Base-by-base conservation (phyloP, 768 basidiomycete species). In the Hypholoma fasciculare region DNA sequence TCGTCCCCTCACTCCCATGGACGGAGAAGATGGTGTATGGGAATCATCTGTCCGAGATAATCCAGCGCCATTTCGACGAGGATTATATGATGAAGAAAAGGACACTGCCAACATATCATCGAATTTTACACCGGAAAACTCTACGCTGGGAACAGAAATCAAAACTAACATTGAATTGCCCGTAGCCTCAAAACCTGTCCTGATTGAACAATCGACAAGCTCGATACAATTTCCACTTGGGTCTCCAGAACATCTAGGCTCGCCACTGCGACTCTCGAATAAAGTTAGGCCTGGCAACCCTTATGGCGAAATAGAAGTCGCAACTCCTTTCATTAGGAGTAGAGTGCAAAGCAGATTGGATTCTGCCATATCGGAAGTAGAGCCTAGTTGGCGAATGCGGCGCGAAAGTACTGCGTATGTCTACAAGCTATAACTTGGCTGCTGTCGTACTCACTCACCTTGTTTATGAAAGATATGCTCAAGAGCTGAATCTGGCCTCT, bases 391-490 rank as follows among this genome's bases (percentile, higher is more conserved):
- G 94, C 80, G 94, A 51, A 92, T 88, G 11, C 79, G 94, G 64
- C 81, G 92, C 49, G 93, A 96, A 72, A 94, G 93, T 63, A 94
- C 92, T 27, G 92, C 91, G 92, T 95, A 68, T 73, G 92, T 79
- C 46, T 37, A 6, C 30, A 9, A 34, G 9, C 30, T 7, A 53
- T 9, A 37, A 26, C 13, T 48, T 56, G 50, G 16, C 12, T 9
- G 20, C 56, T 38, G 52, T 55, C 49, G 39, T 19, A 54, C 30
- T 19, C 38, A 60, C 59, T 44, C 59, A 38, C 56, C 17, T 26
- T 34, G 1, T 51, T 58, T 49, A 57, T 39, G 58, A 40, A 61
- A 94, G 94, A 56, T 91, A 90, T 71, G 86, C 92, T 14, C 85
- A 91, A 66, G 87, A 94, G 67, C 82, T 96, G 27, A 94, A 95